A percentile compares a stretch with the other conserved stretches of the same genome.
Conservation (phyloP, 2,329 filamentous ascomycete species). For the Myriosclerotinia curreyana region DNA sequence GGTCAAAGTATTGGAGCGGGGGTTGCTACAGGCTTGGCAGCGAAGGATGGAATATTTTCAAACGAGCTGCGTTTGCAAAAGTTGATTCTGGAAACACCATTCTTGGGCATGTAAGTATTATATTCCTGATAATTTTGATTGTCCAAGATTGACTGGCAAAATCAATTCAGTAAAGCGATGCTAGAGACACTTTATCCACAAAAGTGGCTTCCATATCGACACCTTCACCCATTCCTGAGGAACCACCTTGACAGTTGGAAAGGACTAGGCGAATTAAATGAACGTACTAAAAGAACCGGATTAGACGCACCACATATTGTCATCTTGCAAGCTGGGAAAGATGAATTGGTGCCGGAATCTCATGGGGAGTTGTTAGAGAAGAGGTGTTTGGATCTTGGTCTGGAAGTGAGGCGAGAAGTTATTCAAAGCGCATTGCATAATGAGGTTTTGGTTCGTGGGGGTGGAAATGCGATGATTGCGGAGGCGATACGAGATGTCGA, state of each 20-base stretch:
- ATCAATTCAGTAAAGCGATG: conserved; percentile 55
- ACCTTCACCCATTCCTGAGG: conserved; percentile 70
- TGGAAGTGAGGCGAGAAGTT: conserved; percentile 46
- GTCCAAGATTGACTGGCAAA: neutral
- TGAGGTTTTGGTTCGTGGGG: conserved; percentile 49
- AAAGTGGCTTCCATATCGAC: conserved; percentile 74
- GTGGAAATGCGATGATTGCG: conserved; percentile 47
- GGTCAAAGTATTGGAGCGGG: conserved; percentile 75
- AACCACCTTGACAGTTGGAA: conserved; percentile 57
- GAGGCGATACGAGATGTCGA: conserved; percentile 41
- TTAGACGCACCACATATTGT: conserved; percentile 32
- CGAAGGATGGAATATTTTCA: conserved; percentile 24
- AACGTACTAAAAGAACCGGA: conserved; percentile 33
- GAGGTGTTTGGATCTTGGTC: conserved; percentile 48
- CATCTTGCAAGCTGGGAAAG: conserved; percentile 55
- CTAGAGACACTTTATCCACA: conserved; percentile 71
- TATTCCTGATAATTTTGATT: neutral
- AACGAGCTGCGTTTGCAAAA: conserved; percentile 40
- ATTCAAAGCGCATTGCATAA: conserved; percentile 55
- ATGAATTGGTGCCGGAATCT: conserved; percentile 55
- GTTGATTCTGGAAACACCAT: conserved; percentile 73
- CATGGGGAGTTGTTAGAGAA: conserved; percentile 48
- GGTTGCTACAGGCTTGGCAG: conserved; percentile 56
- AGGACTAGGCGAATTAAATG: conserved; percentile 48
- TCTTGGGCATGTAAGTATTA: conserved; percentile 54